Base-by-base conservation (phyloP, 208 protist genomes). In the Zelonia costaricensis region DNA sequence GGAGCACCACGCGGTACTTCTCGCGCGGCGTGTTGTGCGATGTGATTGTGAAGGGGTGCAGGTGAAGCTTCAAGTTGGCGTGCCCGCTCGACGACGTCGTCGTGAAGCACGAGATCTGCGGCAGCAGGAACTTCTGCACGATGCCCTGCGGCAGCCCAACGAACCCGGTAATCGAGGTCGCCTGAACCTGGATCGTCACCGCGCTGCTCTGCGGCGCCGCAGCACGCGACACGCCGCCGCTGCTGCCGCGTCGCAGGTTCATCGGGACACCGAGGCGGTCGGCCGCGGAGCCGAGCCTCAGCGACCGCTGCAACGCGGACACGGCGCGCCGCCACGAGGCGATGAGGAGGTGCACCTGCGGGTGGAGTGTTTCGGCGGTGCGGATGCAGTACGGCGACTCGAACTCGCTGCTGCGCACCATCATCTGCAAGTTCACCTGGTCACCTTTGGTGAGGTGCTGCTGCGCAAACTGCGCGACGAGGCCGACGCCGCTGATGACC, bases 1-100 rank as follows among this genome's bases (percentile, higher is more conserved):
- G 91, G 44, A 94, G 71, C 27, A 78, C 76, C 12, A 91, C 76
- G 18, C 48, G 35, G 53, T 93, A 89, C 33, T 60, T 74, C 33
- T 79, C 74, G 7, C 53, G 23, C 6, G 66, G 52, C 7, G 42
- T 58, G 30, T 67, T 76, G 40, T 70, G 74, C 4, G 64, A 73
- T 1, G 70, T 76, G 46, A 96, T 76, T 23, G 63, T 78, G 51
- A 89, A 93, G 15, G 91, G 86, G 59, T 93, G 82, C 3, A 89
- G 27, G 63, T 94, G 91, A 15, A 82, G 28, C 74, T 93, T 91
- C 22, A 88, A 30, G 27, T 63, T 65, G 13, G 81, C 44, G 1
- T 76, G 73, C n/a, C 76, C 74, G 52, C 88, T 74, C 25, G 86
- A 91, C 25, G 86, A 93, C 18, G 56, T 39, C 68, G 82, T 84